Percentiles rank a stretch among this genome's conserved stretches.
phyloP scores from a whole-genome alignment of 75 land plant species.

The Pinus taeda region DNA sequence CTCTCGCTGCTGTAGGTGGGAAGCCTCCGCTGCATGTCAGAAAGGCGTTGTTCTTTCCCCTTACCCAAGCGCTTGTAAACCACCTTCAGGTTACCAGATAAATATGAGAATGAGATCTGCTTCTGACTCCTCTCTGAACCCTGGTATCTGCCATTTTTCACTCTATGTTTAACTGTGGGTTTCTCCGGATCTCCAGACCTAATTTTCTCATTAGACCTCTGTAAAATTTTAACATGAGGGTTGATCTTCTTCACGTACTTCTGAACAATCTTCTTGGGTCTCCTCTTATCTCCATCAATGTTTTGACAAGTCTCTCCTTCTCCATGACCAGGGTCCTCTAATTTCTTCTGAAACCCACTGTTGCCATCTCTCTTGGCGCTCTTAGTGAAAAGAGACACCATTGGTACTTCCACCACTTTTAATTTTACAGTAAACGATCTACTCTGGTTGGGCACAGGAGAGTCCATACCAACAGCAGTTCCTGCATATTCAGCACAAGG shows the following conservation, averaged over 20 bases:
- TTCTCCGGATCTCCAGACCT: conserved; percentile 20
- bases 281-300: not conserved
- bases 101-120: not conserved
- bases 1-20: conserved; percentile 6
- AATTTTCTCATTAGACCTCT: conserved; percentile 33
- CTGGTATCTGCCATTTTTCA: not conserved
- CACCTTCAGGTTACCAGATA: not conserved
- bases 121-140: not conserved
- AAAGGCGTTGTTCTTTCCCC: not conserved
- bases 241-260: conserved; percentile 61
- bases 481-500: not conserved
- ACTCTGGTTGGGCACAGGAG: conserved; percentile 8
- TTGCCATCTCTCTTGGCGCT: conserved; percentile 12
- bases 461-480: not conserved
- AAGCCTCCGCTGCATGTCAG: not conserved
- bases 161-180: not conserved
- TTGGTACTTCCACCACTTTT: conserved; percentile 60
- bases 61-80: not conserved
- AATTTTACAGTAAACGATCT: conserved; percentile 53
- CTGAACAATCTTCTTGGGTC: conserved; percentile 35
- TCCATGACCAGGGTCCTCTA: no score
- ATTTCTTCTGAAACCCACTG: conserved; percentile 15
- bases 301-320: no score
- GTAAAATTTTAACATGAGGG: conserved; percentile 51
- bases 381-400: conserved; percentile 45